Evolutionary conservation across 805 yeast genomes (phyloP), one percentile per base, ranked within the genome.

Genomic region (Saccharomycopsis sp.): DNA sequence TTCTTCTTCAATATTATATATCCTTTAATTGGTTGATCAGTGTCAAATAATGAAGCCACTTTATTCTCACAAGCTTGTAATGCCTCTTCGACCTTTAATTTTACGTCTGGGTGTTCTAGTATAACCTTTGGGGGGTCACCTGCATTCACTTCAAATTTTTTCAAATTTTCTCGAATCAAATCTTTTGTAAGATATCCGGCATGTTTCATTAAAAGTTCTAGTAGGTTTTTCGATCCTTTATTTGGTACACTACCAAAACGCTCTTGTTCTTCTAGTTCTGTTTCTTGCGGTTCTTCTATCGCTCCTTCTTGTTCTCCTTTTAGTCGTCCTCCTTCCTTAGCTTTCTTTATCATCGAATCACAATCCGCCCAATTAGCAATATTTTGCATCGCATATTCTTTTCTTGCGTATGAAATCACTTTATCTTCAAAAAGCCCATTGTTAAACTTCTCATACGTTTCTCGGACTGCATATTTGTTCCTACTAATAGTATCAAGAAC

Each of bases 101-200:
- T 54, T 4, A 53, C 53, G 34, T 64, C 63, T 34, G 48, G 13
- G 45, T 53, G 60, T 0, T 62, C 63, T 6, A 63, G 35, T n/a
- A n/a, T n/a, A 17, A 63, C 54, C 40, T 59, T 56, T 33, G 71
- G 56, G 11, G 64, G 50, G 50, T 60, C 29, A 48, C 70, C 68
- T 1, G 81, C 73, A 21, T 71, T 66, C 2, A 88, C 59, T 0
- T 66, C 77, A 20, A 60, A 56, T 9, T 63, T 63, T 5, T 59
- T 59, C 39, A 89, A 62, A 22, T 68, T 66, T 48, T 79, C 79
- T 38, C 79, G 81, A 7, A 90, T 71, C 55, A 90, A 64, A 47
- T 86, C 95, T 4, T 90, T 75, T 0, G 96, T 83, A 24, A 89
- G 63, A 52, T 81, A 83, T 17, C 94, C 80, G 2, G 78, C 76